Evolutionary conservation across 768 basidiomycete genomes (phyloP).

Genomic region (Pleurotus eryngii): DNA sequence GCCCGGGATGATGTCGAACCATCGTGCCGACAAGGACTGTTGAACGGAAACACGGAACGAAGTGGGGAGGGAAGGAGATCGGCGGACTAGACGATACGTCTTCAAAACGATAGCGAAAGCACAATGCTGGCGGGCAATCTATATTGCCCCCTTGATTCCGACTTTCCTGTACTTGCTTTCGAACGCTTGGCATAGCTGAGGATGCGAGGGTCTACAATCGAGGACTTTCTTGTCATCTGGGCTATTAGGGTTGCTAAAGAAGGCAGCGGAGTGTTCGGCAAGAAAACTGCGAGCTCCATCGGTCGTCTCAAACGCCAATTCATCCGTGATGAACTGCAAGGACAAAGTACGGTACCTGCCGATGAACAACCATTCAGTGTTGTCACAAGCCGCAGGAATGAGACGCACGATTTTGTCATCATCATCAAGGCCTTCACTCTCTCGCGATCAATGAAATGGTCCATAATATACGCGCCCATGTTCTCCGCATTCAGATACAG

Average conservation of each 20-base stretch:
- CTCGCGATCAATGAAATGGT: conserved; percentile 94
- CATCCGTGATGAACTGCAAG: conserved; percentile 72
- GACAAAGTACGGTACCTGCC: conserved; percentile 80
- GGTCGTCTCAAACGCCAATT: conserved; percentile 79
- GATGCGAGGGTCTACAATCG: conserved; percentile 65
- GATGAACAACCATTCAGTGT: background rate
- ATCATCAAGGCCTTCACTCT: conserved; percentile 80
- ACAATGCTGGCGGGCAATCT: conserved; percentile 19
- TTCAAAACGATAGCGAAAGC: background rate
- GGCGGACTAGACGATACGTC: conserved; percentile 7
- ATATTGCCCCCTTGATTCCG: conserved; percentile 91
- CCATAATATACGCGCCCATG: conserved; percentile 99
- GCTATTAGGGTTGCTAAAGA: conserved; percentile 61
- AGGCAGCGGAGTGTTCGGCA: conserved; percentile 59
- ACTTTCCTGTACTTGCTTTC: conserved; percentile 85
- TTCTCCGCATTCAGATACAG: conserved; percentile 83
- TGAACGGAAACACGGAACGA: conserved; percentile 8
- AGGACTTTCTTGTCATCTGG: conserved; percentile 62
- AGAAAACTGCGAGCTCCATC: conserved; percentile 69
- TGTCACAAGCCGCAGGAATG: background rate
- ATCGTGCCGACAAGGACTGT: conserved; percentile 7
- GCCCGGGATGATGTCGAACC: background rate
- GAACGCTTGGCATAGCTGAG: conserved; percentile 57
- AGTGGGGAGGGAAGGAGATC: conserved; percentile 15
- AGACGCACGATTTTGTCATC: conserved; percentile 88